Evolutionary conservation across 148 eudicot genomes (phyloP), one percentile per base, ranked within the genome.

Genomic region (Cornus suecica): DNA sequence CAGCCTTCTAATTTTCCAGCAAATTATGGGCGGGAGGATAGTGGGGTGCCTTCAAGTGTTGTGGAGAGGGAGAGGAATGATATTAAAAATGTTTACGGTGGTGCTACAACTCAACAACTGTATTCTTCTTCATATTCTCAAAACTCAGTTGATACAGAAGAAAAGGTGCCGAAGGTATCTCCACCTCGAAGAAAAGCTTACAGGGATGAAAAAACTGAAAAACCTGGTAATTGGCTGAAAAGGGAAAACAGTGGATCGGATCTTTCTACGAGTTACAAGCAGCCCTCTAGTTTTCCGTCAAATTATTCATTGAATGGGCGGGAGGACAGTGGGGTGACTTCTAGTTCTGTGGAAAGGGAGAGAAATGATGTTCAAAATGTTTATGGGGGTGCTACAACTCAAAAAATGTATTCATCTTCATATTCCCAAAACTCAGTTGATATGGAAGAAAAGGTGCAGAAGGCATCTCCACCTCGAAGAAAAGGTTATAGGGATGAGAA

Each of bases 391-490:
- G 70, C 90, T 15, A 74, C 79, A 37, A 84, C 82, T 83, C 91
- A 88, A 77, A 92, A 84, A 68, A 73, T 65, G 18, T 66, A 41
- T 63, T 65, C 91, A 48, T 75, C 78, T 71, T 77, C 85, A 31
- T 78, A 68, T 77, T 32, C 83, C 7, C 85, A 80, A 75, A 85
- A 77, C 74, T 83, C 89, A 9, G 80, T 66, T 72, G 90, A 90
- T 76, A 70, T 65, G 18, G 89, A 87, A 80, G 97, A 94, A 76
- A 87, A 64, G 62, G 88, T 85, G 79, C 94, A 88, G 81, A 95
- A 95, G 85, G 90, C 87, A 69, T 95, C 99, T 42, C 97, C 99
- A 75, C 97, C 99, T 65, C 92, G 92, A 67, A 87, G 93, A 74
- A 95, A 91, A 88, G 80, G 84, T 76, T 86, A 80, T 66, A 88